Evolutionary conservation across 805 yeast genomes (phyloP).

Genomic region (Komagataella pastoris): DNA sequence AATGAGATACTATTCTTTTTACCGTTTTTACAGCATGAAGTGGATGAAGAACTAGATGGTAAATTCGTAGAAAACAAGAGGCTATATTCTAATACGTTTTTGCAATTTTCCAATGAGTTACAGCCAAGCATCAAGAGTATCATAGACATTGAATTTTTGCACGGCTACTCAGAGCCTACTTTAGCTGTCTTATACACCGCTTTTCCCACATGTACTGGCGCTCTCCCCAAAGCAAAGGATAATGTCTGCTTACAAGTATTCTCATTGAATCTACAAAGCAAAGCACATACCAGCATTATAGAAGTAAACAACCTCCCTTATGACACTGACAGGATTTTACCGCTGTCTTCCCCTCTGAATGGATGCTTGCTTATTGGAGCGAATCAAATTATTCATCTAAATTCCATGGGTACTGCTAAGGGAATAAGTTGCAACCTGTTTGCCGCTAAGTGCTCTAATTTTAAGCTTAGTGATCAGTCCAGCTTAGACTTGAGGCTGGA

Average conservation of each 20-base stretch:
- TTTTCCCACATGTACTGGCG: constrained; percentile 63
- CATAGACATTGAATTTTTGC: constrained; percentile 56
- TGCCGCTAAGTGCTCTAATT: constrained; percentile 25
- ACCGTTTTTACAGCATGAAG: constrained; percentile 36
- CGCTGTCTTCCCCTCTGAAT: constrained; percentile 51
- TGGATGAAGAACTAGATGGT: constrained; percentile 19
- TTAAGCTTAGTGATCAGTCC: constrained; percentile 32
- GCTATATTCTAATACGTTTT: constrained; percentile 39
- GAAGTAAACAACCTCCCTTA: constrained; percentile 57
- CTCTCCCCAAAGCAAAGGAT: constrained; percentile 46
- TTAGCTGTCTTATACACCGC: constrained; percentile 41
- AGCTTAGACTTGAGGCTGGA: constrained; percentile 42
- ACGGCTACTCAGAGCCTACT: constrained; percentile 75
- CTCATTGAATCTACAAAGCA: constrained; percentile 48
- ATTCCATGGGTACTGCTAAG: constrained; percentile 56
- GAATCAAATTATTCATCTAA: constrained; percentile 68
- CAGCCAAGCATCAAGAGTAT: constrained; percentile 47
- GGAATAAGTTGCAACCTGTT: constrained; percentile 52
- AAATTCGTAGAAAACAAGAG: constrained; percentile 9
- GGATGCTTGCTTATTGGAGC: constrained; percentile 64
- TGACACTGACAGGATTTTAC: constrained; percentile 52
- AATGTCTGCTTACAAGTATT: constrained; percentile 47
- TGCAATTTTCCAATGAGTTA: constrained; percentile 43
- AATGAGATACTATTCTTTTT: constrained; percentile 61
- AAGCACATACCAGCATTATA: constrained; percentile 53